A percentile compares a stretch with the other conserved stretches of the same genome.
Evolutionary conservation across 805 yeast species (phyloP).

Genomic region (Schizosaccharomyces pombe): DNA sequence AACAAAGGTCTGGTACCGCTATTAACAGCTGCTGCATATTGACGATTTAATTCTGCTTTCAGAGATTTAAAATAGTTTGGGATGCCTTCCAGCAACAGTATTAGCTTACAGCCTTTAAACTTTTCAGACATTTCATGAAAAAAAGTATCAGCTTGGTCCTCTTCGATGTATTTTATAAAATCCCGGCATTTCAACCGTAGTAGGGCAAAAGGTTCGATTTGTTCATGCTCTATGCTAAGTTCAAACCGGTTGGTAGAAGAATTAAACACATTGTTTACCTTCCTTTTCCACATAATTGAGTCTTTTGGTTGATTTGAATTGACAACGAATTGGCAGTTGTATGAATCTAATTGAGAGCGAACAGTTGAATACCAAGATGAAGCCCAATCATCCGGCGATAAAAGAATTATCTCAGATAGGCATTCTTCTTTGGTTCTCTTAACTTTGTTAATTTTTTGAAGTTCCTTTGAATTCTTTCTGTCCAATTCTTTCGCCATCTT

Average conservation of each 20-base stretch:
- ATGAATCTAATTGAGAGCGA: not conserved
- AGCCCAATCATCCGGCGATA: conserved; percentile 6
- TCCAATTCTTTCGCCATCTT: conserved; percentile 5
- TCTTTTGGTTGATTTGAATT: conserved; percentile 8
- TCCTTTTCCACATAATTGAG: conserved; percentile 9
- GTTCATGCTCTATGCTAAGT: conserved; percentile 9
- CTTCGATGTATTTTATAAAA: conserved; percentile 7
- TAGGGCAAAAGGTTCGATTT: conserved; percentile 7
- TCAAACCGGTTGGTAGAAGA: conserved; percentile 8
- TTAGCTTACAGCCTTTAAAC: conserved; percentile 2
- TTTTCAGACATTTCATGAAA: too few species aligned
- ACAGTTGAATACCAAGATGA: conserved; percentile 6
- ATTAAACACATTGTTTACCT: conserved; percentile 7
- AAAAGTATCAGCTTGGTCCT: conserved; percentile 3
- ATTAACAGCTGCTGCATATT: conserved; percentile 6
- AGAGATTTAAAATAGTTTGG: conserved; percentile 4
- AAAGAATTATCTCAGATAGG: conserved; percentile 10
- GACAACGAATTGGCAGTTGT: conserved; percentile 4
- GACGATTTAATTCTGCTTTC: conserved; percentile 5
- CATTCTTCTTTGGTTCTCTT: conserved; percentile 6
- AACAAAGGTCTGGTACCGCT: not conserved
- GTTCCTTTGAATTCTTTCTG: conserved; percentile 6
- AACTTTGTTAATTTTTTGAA: conserved; percentile 8
- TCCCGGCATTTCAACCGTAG: conserved; percentile 6
- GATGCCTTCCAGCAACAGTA: conserved; percentile 9